Base-by-base conservation (phyloP, 2,329 filamentous ascomycete genomes). In the Aureobasidium leucospermi region DNA sequence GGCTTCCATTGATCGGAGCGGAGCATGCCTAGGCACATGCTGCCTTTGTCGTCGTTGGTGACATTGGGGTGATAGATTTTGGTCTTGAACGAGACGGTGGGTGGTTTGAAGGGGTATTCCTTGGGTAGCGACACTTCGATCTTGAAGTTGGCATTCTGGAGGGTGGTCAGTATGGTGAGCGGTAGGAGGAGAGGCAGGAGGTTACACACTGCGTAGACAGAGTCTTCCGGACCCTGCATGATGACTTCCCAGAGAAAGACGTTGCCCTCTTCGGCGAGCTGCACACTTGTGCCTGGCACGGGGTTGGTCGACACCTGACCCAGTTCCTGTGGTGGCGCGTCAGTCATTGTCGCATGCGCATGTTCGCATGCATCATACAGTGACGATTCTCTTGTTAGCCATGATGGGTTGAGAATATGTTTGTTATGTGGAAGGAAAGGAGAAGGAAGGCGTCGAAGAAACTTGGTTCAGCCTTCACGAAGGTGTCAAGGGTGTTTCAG, bases 51-150 rank as follows among this genome's bases (percentile, higher is more conserved):
- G 74, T 96, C 91, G 80, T 96, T 94, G 70, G 87, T 90, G 61
- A 96, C 84, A 76, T 96, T 96, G 46, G 92, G 91, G 78, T 96
- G 92, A 82, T 96, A 96, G 79, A 96, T 89, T 76, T 92, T 93
- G 55, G 91, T 96, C 65, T 79, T 77, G 81, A 96, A 96, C 70
- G 81, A 85, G 66, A 96, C 81, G 62, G 81, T 78, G 15, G 91
- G 91, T 23, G 90, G 85, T 75, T 94, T 94, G 85, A 96, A 96
- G 38, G 91, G 91, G 78, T 96, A 96, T 69, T 90, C 87, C 66
- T 79, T 76, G 13, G 91, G 90, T 10, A 96, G 84, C 42, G 75
- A 80, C 66, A 96, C 79, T 63, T 85, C 75, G 62, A 96, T 76
- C 65, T 83, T 83, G 81, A 90, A 96, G 65, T 76, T 78, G 69